Percentiles rank a stretch among this genome's conserved stretches.
Conservation (phyloP, 1,139 yeast species). For the Suhomyces wounanorum region DNA sequence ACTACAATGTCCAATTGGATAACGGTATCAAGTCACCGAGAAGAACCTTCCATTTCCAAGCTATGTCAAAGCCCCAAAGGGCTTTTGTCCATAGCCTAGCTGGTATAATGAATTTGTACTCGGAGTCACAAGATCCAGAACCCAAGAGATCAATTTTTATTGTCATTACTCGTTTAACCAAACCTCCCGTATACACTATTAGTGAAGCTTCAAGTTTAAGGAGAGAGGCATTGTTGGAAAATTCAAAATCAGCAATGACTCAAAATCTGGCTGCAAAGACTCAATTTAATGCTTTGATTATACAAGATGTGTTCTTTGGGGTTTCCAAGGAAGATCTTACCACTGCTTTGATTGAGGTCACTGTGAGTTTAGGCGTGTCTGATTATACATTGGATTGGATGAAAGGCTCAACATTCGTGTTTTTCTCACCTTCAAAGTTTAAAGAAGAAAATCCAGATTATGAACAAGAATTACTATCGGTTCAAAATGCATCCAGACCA, state of each 20-base stretch:
- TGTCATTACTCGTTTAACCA: conserved; percentile 41
- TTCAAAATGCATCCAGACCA: conserved; percentile 34
- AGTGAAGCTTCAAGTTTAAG: conserved; percentile 29
- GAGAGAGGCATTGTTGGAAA: conserved; percentile 34
- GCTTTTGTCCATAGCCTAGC: conserved; percentile 71
- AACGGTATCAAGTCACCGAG: conserved; percentile 17
- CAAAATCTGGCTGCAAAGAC: conserved; percentile 8
- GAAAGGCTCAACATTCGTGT: conserved; percentile 45
- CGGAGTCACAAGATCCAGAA: conserved; percentile 80
- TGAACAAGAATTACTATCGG: conserved; percentile 35
- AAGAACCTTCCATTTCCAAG: conserved; percentile 58
- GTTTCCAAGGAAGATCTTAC: conserved; percentile 49
- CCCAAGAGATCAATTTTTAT: conserved; percentile 75
- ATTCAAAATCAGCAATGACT: conserved; percentile 24
- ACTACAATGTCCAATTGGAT: conserved; percentile 25
- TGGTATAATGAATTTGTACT: conserved; percentile 55
- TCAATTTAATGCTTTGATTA: conserved; percentile 53
- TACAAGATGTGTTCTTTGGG: conserved; percentile 57
- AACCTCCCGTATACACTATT: conserved; percentile 32
- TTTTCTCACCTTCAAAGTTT: conserved; percentile 34
- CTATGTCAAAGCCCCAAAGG: conserved; percentile 72
- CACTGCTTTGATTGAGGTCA: conserved; percentile 28
- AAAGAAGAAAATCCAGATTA: conserved; percentile 27
- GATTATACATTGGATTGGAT: conserved; percentile 40
- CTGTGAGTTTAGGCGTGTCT: conserved; percentile 21